Evolutionary conservation across 345 rosid species (phyloP).

Genomic region (Clarkia xantiana): DNA sequence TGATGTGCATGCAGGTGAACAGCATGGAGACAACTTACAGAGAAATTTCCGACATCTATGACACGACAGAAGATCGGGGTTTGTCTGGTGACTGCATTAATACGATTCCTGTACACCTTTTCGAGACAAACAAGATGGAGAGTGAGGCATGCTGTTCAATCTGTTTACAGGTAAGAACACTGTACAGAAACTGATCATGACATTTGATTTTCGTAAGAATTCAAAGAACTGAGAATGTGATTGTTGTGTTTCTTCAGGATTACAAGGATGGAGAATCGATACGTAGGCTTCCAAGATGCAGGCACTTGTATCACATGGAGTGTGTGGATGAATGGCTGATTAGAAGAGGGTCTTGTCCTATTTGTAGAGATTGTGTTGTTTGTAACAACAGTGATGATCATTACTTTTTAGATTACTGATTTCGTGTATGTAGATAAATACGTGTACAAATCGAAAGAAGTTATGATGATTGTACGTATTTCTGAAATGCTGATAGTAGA

Average conservation of each 20-base stretch:
- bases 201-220: too few species aligned
- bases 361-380: slow-evolving; percentile 39
- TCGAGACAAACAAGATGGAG: slow-evolving; percentile 10
- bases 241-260: slow-evolving; percentile 25
- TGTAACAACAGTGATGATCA: slow-evolving; percentile 5
- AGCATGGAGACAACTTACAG: slow-evolving; percentile 29
- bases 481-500: too few species aligned
- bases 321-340: slow-evolving; percentile 66
- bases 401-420: not conserved
- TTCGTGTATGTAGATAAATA: not conserved
- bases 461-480: too few species aligned
- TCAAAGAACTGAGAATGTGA: too few species aligned
- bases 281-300: slow-evolving; percentile 49
- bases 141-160: slow-evolving; percentile 35
- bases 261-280: slow-evolving; percentile 37
- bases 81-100: slow-evolving; percentile 23
- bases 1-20: slow-evolving; percentile 25
- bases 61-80: slow-evolving; percentile 32
- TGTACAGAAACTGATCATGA: not conserved
- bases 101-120: slow-evolving; percentile 27
- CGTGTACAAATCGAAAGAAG: too few species aligned
- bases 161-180: slow-evolving; percentile 49
- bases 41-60: slow-evolving; percentile 50
- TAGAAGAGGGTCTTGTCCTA: slow-evolving; percentile 54
- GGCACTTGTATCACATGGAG: slow-evolving; percentile 47